Percentiles rank a stretch among this genome's conserved stretches.
Conservation (phyloP, 2,329 filamentous ascomycete genomes). For the Chaetomium strumarium region DNA sequence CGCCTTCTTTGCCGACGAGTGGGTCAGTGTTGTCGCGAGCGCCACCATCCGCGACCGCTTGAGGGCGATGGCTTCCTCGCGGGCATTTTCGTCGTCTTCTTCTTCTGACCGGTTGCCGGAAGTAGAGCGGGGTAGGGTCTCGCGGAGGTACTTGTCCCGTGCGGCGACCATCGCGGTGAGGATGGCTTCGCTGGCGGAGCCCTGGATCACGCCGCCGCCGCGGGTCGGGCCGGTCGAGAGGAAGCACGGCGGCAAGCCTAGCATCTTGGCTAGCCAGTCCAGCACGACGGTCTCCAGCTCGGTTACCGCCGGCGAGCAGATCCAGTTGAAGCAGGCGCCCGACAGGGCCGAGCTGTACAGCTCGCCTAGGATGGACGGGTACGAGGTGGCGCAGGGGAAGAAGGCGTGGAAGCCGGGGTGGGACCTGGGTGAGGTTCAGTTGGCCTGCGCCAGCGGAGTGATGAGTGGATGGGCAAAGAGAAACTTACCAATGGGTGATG, state of each 20-base stretch:
- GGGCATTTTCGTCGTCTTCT: slow-evolving; percentile 46
- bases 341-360: slow-evolving; percentile 87
- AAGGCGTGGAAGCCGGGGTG: slow-evolving; percentile 89
- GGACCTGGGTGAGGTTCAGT: neutral
- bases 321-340: slow-evolving; percentile 93
- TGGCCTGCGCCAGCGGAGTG: too few relatives aligned
- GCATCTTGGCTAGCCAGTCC: slow-evolving; percentile 79
- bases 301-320: slow-evolving; percentile 85
- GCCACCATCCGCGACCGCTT: slow-evolving; percentile 70
- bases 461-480: neutral
- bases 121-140: slow-evolving; percentile 49
- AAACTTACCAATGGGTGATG: slow-evolving; percentile 70
- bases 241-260: slow-evolving; percentile 68
- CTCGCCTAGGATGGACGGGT: slow-evolving; percentile 82
- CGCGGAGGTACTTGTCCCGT: slow-evolving; percentile 67
- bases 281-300: slow-evolving; percentile 90
- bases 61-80: slow-evolving; percentile 63
- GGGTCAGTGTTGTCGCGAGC: slow-evolving; percentile 70
- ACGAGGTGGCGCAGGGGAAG: slow-evolving; percentile 78
- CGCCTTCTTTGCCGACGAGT: slow-evolving; percentile 82
- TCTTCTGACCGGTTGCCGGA: slow-evolving; percentile 23
- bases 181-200: slow-evolving; percentile 81
- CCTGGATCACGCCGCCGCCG: slow-evolving; percentile 92
- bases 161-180: slow-evolving; percentile 84
- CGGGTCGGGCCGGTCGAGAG: slow-evolving; percentile 61